Base-by-base conservation (phyloP, 169 alveolate genomes). In the Theileria orientalis region DNA sequence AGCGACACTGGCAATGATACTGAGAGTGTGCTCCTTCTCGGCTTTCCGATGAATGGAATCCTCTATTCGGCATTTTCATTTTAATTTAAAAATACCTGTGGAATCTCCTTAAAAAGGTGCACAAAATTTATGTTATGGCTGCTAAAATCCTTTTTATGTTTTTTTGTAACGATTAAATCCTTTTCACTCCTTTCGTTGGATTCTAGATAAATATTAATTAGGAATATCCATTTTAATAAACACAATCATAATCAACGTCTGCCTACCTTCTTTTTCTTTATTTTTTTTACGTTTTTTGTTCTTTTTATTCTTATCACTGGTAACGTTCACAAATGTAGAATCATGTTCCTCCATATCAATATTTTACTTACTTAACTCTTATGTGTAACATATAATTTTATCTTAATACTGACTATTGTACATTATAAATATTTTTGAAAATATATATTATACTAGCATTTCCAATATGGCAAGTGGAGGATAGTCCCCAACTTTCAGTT, bases 401-500 rank as follows among this genome's bases (percentile, higher is more conserved):
- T 2, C 21, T 47, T 47, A 47, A 47, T 11, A 47, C 21, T 47
- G 21, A n/a, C 6, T 47, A 47, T 47, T 3, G 57, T 47, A 47
- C 16, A 47, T 5, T n/a, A n/a, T n/a, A n/a, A n/a, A n/a, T n/a
- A n/a, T n/a, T n/a, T n/a, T n/a, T n/a, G n/a, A n/a, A n/a, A n/a
- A n/a, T n/a, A n/a, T n/a, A n/a, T n/a, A n/a, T n/a, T n/a, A n/a
- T n/a, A n/a, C n/a, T n/a, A n/a, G 16, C 37, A 89, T 84, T 42
- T 93, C 87, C 84, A 92, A 92, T 19, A 92, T 94, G 82, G 93
- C 95, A 56, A 93, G 66, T 27, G 92, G 92, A 23, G 98, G 97
- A 66, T 79, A 94, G 80, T 93, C 93, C 7, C 97, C 98, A 30
- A 92, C 91, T 60, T 77, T 87, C 37, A 92, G 33, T 92, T 89